Percentiles rank a stretch among this genome's conserved stretches.
These are phyloP conservation scores for Aspergillus olivimuriae DNA, from an alignment of 495 filamentous ascomycete species.

Conservation along the genomic window DNA sequence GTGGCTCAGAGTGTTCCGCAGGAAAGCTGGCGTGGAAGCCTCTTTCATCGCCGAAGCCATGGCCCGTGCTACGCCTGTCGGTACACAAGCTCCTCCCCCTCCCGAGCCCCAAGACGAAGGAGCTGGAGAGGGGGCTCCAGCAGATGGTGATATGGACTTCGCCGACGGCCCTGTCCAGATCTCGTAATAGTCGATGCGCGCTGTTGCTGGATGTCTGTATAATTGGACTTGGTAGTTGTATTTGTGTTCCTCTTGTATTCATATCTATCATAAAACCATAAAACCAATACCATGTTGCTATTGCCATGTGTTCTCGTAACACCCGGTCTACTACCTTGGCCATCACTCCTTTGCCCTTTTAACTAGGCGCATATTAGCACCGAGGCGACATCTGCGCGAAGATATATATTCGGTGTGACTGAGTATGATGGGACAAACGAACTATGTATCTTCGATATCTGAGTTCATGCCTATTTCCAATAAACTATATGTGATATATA, in stretches of 20 bases:
- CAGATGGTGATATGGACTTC: constrained; percentile 28
- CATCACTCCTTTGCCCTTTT: too few species aligned
- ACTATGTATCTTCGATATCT: too few species aligned
- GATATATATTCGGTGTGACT: too few species aligned
- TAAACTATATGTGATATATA: neutral
- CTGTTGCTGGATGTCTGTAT: too few species aligned
- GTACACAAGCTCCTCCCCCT: constrained; percentile 28
- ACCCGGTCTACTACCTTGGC: too few species aligned
- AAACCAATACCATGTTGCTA: too few species aligned
- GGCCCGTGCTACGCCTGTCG: constrained; percentile 29
- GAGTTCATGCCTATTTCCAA: neutral
- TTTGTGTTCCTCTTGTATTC: neutral
- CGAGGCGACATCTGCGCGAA: too few species aligned
- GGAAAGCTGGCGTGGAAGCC: constrained; percentile 82
- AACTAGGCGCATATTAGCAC: too few species aligned
- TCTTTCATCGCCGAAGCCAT: constrained; percentile 43
- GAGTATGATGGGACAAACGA: too few species aligned
- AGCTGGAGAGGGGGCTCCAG: constrained; percentile 4
- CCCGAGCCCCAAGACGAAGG: constrained; percentile 10
- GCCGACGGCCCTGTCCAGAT: constrained; percentile 17
- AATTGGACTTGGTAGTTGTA: neutral
- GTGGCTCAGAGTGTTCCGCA: constrained; percentile 79
- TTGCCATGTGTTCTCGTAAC: too few species aligned
- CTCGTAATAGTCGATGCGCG: too few species aligned
- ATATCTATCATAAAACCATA: neutral